Base-by-base conservation (phyloP, 169 alveolate genomes). In the Eimeria mitis region DNA sequence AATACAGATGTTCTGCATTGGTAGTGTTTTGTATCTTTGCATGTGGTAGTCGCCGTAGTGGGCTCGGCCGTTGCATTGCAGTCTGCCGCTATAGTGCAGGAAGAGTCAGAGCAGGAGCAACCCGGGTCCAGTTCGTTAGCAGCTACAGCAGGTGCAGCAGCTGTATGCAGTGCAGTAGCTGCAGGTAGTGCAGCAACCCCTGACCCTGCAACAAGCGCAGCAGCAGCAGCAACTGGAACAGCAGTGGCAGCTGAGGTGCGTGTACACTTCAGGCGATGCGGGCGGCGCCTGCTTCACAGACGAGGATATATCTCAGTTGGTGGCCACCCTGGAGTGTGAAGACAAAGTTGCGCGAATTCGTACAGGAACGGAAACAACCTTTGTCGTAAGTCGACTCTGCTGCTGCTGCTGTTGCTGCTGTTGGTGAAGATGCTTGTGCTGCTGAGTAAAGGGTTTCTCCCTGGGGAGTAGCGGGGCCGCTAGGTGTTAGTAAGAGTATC, bases 251-350 rank as follows among this genome's bases (percentile, higher is more conserved):
- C 37, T 47, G 89, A 7, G 47, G 25, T 52, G 70, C 21, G 47
- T 52, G 65, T 34, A 47, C 71, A 7, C 70, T 42, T 56, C 91
- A 92, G 96, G 96, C 23, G 96, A 92, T 31, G 63, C 65, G 25
- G 81, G 76, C 59, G 92, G 96, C 21, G 92, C 78, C n/a, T 28
- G 94, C 13, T 92, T 92, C 88, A 92, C 92, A 11, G 96, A 92
- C 68, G 96, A 92, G 88, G 96, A 92, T 40, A 79, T 92, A 34
- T 87, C 89, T 37, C 89, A 92, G 88, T 71, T 92, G 83, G 68
- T 92, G 49, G 89, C 81, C 34, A 92, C 87, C 65, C 88, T 92
- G 44, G 96, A 92, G 91, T 92, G 79, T 68, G 96, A 92, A 68
- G 92, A 92, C 92, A 79, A 92, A 88, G 89, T 92, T 47, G 79